Evolutionary conservation across 2,329 filamentous ascomycete species (phyloP), one percentile per base, ranked within the genome.

Genomic region (Talaromyces sp.): DNA sequence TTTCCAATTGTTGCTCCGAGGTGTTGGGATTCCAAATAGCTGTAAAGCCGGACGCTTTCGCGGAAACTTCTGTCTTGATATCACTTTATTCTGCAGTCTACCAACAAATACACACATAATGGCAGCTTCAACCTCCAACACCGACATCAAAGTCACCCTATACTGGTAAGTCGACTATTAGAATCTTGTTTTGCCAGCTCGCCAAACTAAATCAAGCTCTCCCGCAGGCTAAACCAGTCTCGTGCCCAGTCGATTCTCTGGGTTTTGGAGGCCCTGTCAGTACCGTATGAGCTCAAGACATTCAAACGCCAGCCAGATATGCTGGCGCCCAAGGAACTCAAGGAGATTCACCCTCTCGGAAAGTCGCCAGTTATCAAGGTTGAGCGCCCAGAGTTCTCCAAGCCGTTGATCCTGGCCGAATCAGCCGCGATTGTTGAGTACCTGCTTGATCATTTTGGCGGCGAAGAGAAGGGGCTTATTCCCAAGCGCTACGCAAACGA

Each of bases 381-480:
- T 67, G 78, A 85, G 63, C 73, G 77, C 1, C 74, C 80, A 1
- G 74, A 72, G 0, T 74, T 69, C 13, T 68, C 74, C 2, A 75
- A 82, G 63, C 82, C 82, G 1, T 64, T 86, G 32, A 83, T 93
- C 0, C 78, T 97, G 53, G 90, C 91, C 10, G 93, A 98, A 77
- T 93, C 89, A 51, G 91, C 84, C 6, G 83, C 87, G 61, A 93
- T 97, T 67, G 81, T 86, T 11, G 89, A 96, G 77, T 97, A 96
- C 72, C 80, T 97, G 26, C 83, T 85, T 67, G 90, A 95, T 58
- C 79, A 87, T 68, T 87, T 86, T 68, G 82, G 82, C 3, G 68
- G 68, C 8, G 70, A 64, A 9, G 69, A 70, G 19, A 73, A 68
- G 26, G 74, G 77, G 49, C 71, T 87, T 29, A 73, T 82, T 10